phyloP scores from a whole-genome alignment of 2,329 filamentous ascomycete species.

The Xylaria sp. region DNA sequence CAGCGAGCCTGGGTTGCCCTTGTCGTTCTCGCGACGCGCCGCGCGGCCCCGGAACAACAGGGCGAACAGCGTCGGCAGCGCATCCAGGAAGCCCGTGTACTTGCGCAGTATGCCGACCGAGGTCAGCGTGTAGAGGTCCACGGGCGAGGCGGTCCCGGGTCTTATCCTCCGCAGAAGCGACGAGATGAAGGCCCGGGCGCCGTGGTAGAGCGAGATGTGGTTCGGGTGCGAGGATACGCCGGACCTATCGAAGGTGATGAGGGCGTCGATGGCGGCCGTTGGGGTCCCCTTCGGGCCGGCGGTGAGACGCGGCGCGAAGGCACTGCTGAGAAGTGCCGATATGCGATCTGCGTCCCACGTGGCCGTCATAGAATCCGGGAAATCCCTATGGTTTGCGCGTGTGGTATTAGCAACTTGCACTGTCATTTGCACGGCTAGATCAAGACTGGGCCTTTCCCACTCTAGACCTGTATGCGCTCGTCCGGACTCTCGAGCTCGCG shows the following conservation, averaged over 20 bases:
- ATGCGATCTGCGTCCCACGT: conserved; percentile 80
- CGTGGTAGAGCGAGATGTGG: conserved; percentile 88
- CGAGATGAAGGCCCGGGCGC: conserved; percentile 78
- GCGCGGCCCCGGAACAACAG: conserved; percentile 57
- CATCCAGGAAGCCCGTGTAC: conserved; percentile 82
- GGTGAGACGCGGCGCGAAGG: conserved; percentile 76
- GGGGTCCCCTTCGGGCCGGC: conserved; percentile 52
- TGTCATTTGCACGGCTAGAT: not conserved
- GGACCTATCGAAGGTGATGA: conserved; percentile 88
- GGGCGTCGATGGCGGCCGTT: conserved; percentile 74
- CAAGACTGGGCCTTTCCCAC: not conserved
- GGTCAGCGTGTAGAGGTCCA: conserved; percentile 87
- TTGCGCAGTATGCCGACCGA: conserved; percentile 80
- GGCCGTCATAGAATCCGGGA: conserved; percentile 88
- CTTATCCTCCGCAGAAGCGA: conserved; percentile 69
- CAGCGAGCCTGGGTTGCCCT: conserved; percentile 67
- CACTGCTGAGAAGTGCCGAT: conserved; percentile 73
- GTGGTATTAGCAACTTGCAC: conserved; percentile 9
- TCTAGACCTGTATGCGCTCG: too few relatives aligned
- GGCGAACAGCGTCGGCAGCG: conserved; percentile 73
- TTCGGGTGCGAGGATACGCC: conserved; percentile 93
- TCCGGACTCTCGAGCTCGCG: too few relatives aligned
- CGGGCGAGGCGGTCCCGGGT: conserved; percentile 74
- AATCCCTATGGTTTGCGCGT: conserved; percentile 60
- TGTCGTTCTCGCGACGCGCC: conserved; percentile 42